Evolutionary conservation across 768 basidiomycete genomes (phyloP), one percentile per base, ranked within the genome.

Genomic region (Crucibulum laeve): DNA sequence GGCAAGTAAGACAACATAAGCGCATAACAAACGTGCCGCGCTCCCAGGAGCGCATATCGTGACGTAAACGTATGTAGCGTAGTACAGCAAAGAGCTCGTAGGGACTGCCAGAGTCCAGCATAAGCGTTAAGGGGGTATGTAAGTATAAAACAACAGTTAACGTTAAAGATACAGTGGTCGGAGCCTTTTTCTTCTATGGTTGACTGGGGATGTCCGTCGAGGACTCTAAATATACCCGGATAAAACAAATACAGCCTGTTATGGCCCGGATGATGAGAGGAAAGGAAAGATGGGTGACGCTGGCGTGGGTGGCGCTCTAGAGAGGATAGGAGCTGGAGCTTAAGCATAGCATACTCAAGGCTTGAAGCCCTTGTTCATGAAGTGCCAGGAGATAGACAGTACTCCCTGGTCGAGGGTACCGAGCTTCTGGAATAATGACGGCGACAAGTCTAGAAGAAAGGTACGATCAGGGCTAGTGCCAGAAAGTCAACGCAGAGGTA

Each of bases 381-480:
- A 84, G 50, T 79, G 56, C 86, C 85, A 87, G 2, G 58, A 57
- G 48, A 87, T 67, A n/a, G 54, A 44, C 25, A 87, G 56, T 30
- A 70, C 70, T 24, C 85, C 85, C 7, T 60, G 55, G 45, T 50
- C 57, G 35, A 83, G 73, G 4, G 53, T 21, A 14, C 62, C 76
- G 36, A 88, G 55, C 45, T 76, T 49, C 54, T 76, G 3, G 62
- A 88, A 88, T 25, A 84, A 55, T 5, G 69, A 67, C 6, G 75
- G 74, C 22, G 83, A 85, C 79, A 87, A 74, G 57, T 88, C 85
- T 88, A 57, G 10, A 19, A 38, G 17, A 22, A 35, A 36, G 14
- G 11, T 14, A 6, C 21, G 13, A 41, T 42, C 5, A 23, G 19
- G 10, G 14, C 35, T 8, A 25, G 38, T 11, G 14, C 25, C 10